Evolutionary conservation across 2,329 filamentous ascomycete genomes (phyloP).

Genomic region (Aspergillus pseudoterreus): DNA sequence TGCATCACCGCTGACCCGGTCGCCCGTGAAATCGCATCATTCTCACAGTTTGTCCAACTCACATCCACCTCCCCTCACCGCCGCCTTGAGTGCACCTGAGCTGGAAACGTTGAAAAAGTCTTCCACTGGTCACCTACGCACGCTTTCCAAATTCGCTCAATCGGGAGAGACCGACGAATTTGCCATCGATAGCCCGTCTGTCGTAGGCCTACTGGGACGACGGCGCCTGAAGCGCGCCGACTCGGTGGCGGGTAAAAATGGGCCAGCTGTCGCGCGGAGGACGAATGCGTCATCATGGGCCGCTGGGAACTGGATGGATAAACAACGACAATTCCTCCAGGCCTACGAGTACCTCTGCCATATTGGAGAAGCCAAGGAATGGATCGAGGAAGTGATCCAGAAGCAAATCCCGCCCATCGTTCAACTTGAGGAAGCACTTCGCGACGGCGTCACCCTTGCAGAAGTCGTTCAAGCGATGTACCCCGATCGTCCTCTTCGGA

Average conservation of each 20-base stretch:
- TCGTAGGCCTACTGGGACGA: constrained; percentile 80
- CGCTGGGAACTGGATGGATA: constrained; percentile 96
- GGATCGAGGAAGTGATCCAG: constrained; percentile 91
- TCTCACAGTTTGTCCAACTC: constrained; percentile 28
- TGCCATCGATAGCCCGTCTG: constrained; percentile 76
- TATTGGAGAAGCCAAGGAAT: constrained; percentile 97
- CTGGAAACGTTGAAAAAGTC: constrained; percentile 81
- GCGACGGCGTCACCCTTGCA: constrained; percentile 89
- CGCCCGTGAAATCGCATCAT: constrained; percentile 27
- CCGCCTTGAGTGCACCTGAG: constrained; percentile 64
- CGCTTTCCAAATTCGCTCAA: constrained; percentile 77
- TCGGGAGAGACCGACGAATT: constrained; percentile 75
- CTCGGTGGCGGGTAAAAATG: constrained; percentile 51
- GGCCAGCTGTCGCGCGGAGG: constrained; percentile 40
- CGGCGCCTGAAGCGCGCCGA: constrained; percentile 72
- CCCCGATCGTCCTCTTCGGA: constrained; percentile 69
- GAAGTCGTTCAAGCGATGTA: constrained; percentile 89
- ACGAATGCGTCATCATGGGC: constrained; percentile 67
- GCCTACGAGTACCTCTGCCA: constrained; percentile 99
- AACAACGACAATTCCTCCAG: constrained; percentile 91
- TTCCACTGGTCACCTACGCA: constrained; percentile 82
- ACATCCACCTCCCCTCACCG: constrained; percentile 29
- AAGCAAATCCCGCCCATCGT: constrained; percentile 86
- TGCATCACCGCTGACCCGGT: constrained; percentile 26
- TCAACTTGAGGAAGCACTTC: constrained; percentile 84